phyloP scores from a whole-genome alignment of 305 asterid genomes.

The Rubia peregrina region DNA sequence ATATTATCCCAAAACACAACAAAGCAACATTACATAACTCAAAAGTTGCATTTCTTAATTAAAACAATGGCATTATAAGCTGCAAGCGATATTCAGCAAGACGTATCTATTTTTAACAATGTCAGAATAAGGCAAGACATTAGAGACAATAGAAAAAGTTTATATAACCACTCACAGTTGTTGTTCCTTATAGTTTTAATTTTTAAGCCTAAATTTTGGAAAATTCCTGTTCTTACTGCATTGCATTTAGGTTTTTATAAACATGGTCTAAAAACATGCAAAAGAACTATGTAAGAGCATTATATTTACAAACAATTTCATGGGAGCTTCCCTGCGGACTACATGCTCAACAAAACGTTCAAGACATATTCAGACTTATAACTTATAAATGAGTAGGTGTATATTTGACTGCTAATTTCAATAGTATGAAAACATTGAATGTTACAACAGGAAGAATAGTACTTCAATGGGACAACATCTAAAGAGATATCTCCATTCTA shows the following conservation, averaged over 20 bases:
- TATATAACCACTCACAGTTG: neutral
- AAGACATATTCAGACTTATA: neutral
- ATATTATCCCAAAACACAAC: neutral
- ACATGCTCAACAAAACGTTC: neutral
- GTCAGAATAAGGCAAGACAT: neutral
- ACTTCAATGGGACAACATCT: neutral
- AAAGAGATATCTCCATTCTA: neutral
- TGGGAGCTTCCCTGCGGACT: neutral
- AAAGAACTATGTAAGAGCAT: neutral
- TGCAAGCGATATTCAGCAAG: neutral
- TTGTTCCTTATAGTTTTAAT: neutral
- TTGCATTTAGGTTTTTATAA: neutral
- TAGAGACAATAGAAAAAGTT: neutral
- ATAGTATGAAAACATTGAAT: no score
- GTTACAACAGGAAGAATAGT: neutral
- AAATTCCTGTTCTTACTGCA: neutral
- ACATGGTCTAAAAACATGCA: constrained; percentile 1
- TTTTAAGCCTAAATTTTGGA: neutral
- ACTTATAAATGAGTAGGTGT: no score
- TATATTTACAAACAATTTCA: neutral
- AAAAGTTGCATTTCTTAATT: neutral
- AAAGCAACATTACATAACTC: neutral
- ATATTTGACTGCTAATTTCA: no score
- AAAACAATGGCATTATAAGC: neutral
- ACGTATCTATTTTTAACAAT: neutral